A percentile compares a stretch with the other conserved stretches of the same genome.
Evolutionary conservation across 257 asterid genomes (phyloP).

Genomic region (Jaltomata sinuosa): DNA sequence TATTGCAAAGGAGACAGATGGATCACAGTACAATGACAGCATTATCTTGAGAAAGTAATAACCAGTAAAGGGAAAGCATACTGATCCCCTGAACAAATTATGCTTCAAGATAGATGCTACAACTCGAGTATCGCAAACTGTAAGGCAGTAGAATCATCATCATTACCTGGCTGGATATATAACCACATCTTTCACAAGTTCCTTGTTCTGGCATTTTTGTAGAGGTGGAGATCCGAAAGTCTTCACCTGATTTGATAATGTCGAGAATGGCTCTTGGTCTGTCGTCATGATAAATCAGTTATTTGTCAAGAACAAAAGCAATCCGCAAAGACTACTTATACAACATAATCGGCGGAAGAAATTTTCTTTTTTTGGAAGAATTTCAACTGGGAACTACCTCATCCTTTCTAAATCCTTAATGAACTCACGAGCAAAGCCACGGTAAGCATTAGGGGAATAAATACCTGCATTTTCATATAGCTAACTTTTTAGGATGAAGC

Average conservation of each 20-base stretch:
- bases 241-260: conserved; percentile 92
- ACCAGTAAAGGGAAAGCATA: not conserved
- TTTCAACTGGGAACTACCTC: conserved; percentile 31
- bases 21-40: not conserved
- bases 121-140: not conserved
- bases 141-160: not conserved
- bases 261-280: conserved; percentile 95
- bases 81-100: not conserved
- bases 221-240: conserved; percentile 76
- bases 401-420: conserved; percentile 93
- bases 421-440: conserved; percentile 98
- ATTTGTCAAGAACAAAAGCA: not conserved
- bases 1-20: not conserved
- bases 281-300: not conserved
- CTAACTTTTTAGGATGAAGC: not conserved
- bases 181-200: conserved; percentile 87
- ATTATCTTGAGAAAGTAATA: not conserved
- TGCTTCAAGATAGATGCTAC: not conserved
- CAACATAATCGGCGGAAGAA: not conserved
- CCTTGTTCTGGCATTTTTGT: conserved; percentile 99
- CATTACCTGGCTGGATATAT: conserved; percentile 93
- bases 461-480: conserved; percentile 43
- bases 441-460: conserved; percentile 96
- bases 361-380: not conserved
- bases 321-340: not conserved